Base-by-base conservation (phyloP, 768 basidiomycete species). In the Mycena filopes region DNA sequence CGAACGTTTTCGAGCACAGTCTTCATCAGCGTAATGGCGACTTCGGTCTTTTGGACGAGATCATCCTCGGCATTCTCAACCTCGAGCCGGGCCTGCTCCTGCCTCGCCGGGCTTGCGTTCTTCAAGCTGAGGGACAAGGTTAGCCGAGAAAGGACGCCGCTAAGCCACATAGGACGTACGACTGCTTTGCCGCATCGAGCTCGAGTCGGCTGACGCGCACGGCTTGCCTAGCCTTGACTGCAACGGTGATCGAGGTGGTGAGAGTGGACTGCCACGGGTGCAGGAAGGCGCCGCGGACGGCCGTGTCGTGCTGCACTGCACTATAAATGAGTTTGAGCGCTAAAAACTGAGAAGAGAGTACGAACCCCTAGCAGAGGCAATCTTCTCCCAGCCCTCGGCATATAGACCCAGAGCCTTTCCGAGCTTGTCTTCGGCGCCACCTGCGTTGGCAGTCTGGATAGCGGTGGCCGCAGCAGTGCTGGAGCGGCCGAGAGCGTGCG, bases 41-140 rank as follows among this genome's bases (percentile, higher is more conserved):
- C 92, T 77, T 99, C 98, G 25, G 98, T 99, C 84, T 95, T 95
- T 76, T 96, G 96, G 7, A 99, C 98, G 33, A 99, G 87, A 77
- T 96, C 95, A 76, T 99, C 98, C 72, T 95, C 93, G 11, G 93
- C 93, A 67, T 95, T 95, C 86, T 95, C 93, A 12, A 95, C 93
- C 70, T 96, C 94, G 23, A 98, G 88, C 50, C 93, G 83, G 5
- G 95, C 93, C 55, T 98, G 95, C 74, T 99, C 98, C 76, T 96
- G 94, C 80, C 83, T 93, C 20, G 88, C 79, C 0, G 92, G 88
- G 65, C 74, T 76, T 1, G 94, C 90, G 46, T 78, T 88, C 86
- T 98, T 98, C 71, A 98, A 78, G 16, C 95, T 96, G 69, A 20
- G 31, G 16, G n/a, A 48, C 21, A 23, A 33, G 15, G 41, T 45